Conservation (phyloP, 331 rosid genomes). For the Quercus phellos region DNA sequence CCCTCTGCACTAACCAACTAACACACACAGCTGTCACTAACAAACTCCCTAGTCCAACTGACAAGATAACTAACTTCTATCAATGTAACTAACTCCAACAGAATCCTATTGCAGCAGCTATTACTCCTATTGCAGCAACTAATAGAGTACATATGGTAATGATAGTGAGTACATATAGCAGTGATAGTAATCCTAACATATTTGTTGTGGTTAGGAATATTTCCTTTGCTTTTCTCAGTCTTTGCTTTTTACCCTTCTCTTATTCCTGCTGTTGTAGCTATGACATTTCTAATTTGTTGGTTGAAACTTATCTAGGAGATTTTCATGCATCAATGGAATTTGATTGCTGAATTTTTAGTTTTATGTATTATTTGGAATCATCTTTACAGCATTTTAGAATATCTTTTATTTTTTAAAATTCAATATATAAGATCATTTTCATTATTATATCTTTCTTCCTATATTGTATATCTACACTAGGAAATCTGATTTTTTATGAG, state of each 20-base stretch:
- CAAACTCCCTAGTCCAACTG: too few relatives aligned
- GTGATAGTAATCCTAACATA: too few relatives aligned
- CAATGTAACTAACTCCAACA: too few relatives aligned
- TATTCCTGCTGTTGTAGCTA: background rate
- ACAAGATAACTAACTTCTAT: too few relatives aligned
- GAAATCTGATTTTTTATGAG: too few relatives aligned
- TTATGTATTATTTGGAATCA: background rate
- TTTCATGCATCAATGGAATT: background rate
- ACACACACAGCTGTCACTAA: too few relatives aligned
- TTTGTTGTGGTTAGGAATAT: constrained; percentile 6
- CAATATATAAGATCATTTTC: background rate
- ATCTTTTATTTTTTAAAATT: background rate
- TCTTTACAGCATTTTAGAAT: background rate
- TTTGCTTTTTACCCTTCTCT: background rate
- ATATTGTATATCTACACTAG: too few relatives aligned
- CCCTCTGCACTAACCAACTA: too few relatives aligned
- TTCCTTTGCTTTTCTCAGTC: background rate
- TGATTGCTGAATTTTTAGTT: background rate
- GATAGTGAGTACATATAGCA: too few relatives aligned
- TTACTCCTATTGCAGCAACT: too few relatives aligned
- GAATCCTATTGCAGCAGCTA: too few relatives aligned
- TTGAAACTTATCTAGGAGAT: background rate
- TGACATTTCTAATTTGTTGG: background rate
- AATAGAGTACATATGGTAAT: too few relatives aligned
- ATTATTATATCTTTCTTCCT: background rate